phyloP scores from a whole-genome alignment of 495 filamentous ascomycete genomes.

The Neurospora intermedia region DNA sequence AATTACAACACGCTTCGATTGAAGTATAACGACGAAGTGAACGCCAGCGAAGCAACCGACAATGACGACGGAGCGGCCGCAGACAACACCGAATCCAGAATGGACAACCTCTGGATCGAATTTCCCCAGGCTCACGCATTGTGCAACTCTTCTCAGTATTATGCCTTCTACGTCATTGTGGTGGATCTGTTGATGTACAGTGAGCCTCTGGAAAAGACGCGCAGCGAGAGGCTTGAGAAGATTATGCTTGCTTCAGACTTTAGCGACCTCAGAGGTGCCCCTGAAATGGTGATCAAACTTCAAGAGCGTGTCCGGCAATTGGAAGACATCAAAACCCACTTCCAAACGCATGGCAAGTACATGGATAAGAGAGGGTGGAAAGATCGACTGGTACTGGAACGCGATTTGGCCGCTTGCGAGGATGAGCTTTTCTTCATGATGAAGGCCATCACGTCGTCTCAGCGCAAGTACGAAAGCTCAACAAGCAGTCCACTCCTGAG shows the following conservation, averaged over 20 bases:
- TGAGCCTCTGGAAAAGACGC: conserved; percentile 90
- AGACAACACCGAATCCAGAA: conserved; percentile 60
- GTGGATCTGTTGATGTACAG: conserved; percentile 89
- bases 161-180: conserved; percentile 93
- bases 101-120: conserved; percentile 93
- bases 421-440: conserved; percentile 99
- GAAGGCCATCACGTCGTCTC: conserved; percentile 97
- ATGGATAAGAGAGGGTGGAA: conserved; percentile 88
- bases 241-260: conserved; percentile 99
- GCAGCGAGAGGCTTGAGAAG: conserved; percentile 87
- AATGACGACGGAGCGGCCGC: conserved; percentile 16
- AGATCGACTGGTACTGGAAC: conserved; percentile 73
- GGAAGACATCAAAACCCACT: conserved; percentile 93
- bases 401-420: conserved; percentile 78
- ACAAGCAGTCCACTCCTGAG: conserved; percentile 69
- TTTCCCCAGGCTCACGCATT: conserved; percentile 87
- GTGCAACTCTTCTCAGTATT: conserved; percentile 94
- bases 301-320: conserved; percentile 88
- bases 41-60: conserved; percentile 39
- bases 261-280: conserved; percentile 86
- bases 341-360: conserved; percentile 82
- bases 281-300: conserved; percentile 83
- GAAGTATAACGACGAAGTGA: conserved; percentile 94
- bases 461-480: conserved; percentile 68
- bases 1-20: conserved; percentile 96